Base-by-base conservation (phyloP, 2,329 filamentous ascomycete genomes). In the Aspergillus sp. region DNA sequence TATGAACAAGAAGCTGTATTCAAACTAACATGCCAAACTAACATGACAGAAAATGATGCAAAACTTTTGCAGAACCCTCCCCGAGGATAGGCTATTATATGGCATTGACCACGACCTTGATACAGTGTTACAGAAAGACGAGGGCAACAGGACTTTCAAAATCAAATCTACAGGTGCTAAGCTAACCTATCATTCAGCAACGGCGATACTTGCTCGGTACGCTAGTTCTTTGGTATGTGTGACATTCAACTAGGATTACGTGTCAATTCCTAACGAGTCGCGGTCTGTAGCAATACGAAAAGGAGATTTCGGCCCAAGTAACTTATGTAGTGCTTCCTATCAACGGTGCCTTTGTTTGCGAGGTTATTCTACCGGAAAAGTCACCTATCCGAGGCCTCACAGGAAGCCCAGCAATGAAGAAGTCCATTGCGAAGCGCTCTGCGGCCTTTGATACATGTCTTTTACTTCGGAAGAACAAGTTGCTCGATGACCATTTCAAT, bases 361-460 rank as follows among this genome's bases (percentile, higher is more conserved):
- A 97, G 69, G 87, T 96, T 1, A 82, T 91, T 10, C 79, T 99
- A 23, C 94, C 95, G 0, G 85, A 88, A 12, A 83, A 82, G 21
- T 90, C 92, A 0, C 92, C 91, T 0, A 79, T 97, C 38, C 84
- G 83, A 58, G 87, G 85, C 30, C 82, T 85, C 5, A 81, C 82
- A 12, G 94, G 95, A 5, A 80, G 78, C 7, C 78, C 86, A 0
- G 86, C 89, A 58, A 73, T 80, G 7, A 91, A 84, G 59, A 98
- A 97, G 74, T 82, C 87, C 30, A 78, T 89, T 17, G 94, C 95
- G 4, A 96, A 95, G 74, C 91, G 91, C 65, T 91, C 93, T 0
- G 94, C 93, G 3, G 94, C 95, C 0, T 98, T 94, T 72, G 86
- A 92, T 69, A 86, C 90, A 54, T 97, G 93, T 70, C 73, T 92